Percentiles rank a stretch among this genome's conserved stretches.
Conservation (phyloP, 1,284 basidiomycete species). For the Ustilago xerochloae region DNA sequence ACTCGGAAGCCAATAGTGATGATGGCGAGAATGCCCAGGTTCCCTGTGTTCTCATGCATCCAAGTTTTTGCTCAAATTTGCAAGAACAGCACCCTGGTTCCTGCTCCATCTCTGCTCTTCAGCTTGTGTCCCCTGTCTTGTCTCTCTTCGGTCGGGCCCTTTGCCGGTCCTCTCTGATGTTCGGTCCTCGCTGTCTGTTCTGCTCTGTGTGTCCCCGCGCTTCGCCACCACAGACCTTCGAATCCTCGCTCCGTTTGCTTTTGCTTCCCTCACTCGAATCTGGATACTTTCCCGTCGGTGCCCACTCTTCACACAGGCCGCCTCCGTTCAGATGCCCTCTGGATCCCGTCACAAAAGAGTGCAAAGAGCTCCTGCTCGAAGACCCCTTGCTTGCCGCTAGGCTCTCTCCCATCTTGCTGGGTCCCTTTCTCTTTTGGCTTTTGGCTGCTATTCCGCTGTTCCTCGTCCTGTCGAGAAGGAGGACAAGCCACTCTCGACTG, state of each 20-base stretch:
- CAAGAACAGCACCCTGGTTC: conserved; percentile 1
- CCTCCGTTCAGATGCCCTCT: no score
- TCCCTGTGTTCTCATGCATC: neutral
- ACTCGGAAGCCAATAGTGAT: neutral
- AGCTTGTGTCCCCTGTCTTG: neutral
- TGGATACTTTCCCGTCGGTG: neutral
- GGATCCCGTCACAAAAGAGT: no score
- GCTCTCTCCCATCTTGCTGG: no score
- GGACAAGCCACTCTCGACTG: neutral
- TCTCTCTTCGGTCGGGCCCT: neutral
- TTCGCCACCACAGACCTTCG: neutral
- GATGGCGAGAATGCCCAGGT: neutral
- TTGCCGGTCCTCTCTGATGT: neutral
- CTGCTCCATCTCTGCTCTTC: neutral
- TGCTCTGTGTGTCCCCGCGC: neutral
- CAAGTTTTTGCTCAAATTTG: neutral
- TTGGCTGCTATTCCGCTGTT: neutral
- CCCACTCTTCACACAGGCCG: no score
- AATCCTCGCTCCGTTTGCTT: neutral
- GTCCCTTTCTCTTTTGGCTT: neutral
- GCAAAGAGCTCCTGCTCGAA: neutral
- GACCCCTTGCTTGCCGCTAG: conserved; percentile 2
- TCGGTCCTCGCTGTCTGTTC: neutral
- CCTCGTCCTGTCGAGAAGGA: neutral
- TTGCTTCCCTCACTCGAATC: neutral